Evolutionary conservation across 192 early-diverging fungal species (phyloP).

Genomic region (Linnemannia schmuckeri): DNA sequence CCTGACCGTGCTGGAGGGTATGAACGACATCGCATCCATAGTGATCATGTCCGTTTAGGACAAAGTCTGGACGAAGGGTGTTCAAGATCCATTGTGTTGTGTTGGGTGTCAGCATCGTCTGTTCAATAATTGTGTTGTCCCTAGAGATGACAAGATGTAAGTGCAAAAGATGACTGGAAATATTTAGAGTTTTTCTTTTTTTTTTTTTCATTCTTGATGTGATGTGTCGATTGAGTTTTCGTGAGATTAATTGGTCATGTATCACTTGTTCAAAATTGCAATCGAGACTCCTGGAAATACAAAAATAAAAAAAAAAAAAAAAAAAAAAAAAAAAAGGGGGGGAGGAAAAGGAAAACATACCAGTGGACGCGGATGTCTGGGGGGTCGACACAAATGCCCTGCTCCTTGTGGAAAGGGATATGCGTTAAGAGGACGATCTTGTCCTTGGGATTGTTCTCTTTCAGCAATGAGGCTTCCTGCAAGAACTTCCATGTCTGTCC

Average conservation of each 20-base stretch:
- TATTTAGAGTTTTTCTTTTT: background rate
- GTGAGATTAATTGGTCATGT: background rate
- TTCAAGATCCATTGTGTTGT: constrained; percentile 69
- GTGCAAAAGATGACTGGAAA: too few relatives aligned
- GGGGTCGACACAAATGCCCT: constrained; percentile 64
- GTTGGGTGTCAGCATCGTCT: constrained; percentile 70
- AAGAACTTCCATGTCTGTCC: constrained; percentile 70
- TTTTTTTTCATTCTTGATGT: background rate
- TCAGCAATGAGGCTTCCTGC: constrained; percentile 47
- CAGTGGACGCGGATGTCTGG: constrained; percentile 54
- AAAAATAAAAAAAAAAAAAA: constrained; percentile 3
- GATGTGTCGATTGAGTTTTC: too few relatives aligned
- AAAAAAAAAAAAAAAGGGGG: constrained; percentile 6
- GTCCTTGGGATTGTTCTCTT: constrained; percentile 36
- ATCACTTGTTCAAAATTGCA: background rate
- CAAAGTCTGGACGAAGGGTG: constrained; percentile 65
- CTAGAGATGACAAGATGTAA: constrained; percentile 11
- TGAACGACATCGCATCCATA: constrained; percentile 68
- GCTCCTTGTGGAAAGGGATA: constrained; percentile 72
- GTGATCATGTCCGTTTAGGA: constrained; percentile 77
- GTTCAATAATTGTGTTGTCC: constrained; percentile 62
- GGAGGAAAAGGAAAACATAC: constrained; percentile 13
- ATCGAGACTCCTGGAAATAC: background rate
- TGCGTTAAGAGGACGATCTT: constrained; percentile 70
- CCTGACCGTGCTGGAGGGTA: constrained; percentile 10